Conservation (phyloP, 306 rosid genomes). For the Senna tora region DNA sequence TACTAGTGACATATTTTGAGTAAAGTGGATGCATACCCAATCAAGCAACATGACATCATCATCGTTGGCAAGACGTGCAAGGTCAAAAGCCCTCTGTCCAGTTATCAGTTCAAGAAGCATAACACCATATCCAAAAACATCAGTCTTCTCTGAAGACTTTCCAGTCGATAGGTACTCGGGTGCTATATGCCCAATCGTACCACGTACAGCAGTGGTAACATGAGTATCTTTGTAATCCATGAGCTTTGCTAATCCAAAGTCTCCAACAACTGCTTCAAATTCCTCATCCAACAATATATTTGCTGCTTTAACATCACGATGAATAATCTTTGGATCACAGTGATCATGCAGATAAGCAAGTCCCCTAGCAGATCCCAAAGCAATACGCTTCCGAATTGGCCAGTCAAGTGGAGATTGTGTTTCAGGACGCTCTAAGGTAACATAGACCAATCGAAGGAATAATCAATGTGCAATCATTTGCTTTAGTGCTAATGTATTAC, state of each 20-base stretch:
- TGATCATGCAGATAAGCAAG: conserved; percentile 96
- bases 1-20: conserved; percentile 5
- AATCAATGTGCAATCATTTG: conserved; percentile 31
- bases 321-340: conserved; percentile 95
- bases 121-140: conserved; percentile 96
- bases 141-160: conserved; percentile 91
- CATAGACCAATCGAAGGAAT: background rate
- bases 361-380: conserved; percentile 92
- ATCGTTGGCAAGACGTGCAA: conserved; percentile 91
- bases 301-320: conserved; percentile 95
- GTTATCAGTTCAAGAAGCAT: conserved; percentile 97
- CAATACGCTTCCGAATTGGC: conserved; percentile 63
- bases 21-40: conserved; percentile 66
- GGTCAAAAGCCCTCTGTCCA: conserved; percentile 94
- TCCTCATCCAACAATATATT: conserved; percentile 92
- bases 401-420: conserved; percentile 68
- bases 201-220: conserved; percentile 92
- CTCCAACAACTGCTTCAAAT: conserved; percentile 95
- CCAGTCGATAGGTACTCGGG: conserved; percentile 97
- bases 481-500: conserved; percentile 14
- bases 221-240: conserved; percentile 96
- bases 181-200: conserved; percentile 93
- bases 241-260: conserved; percentile 89
- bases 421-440: conserved; percentile 63
- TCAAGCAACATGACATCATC: conserved; percentile 89